Conservation (phyloP, 306 rosid genomes). For the Rosa lucieae region DNA sequence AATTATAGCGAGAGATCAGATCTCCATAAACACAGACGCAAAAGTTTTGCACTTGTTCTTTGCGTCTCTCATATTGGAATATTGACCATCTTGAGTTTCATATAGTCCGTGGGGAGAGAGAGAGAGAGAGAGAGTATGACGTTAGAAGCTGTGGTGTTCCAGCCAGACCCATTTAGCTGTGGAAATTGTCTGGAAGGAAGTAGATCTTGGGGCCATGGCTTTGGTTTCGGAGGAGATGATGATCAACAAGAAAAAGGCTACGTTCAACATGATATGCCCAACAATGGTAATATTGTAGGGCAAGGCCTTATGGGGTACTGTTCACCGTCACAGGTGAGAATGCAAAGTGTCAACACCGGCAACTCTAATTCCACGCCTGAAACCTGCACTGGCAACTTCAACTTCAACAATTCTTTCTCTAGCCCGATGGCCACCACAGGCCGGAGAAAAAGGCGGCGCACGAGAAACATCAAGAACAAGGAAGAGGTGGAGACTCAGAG, state of each 20-base stretch:
- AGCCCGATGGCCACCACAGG: constrained; percentile 6
- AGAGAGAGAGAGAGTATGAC: constrained; percentile 21
- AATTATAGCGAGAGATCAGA: not conserved
- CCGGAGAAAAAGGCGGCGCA: constrained; percentile 25
- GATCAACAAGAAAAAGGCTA: constrained; percentile 14
- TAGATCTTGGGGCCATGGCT: constrained; percentile 19
- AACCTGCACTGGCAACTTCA: not conserved
- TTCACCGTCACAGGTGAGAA: constrained; percentile 18
- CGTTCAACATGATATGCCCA: not conserved
- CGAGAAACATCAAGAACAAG: constrained; percentile 27
- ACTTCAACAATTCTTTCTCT: not conserved
- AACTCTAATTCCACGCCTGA: not conserved
- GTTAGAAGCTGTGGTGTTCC: constrained; percentile 28
- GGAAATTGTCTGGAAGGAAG: constrained; percentile 8
- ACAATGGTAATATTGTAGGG: not conserved
- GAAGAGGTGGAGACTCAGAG: constrained; percentile 40
- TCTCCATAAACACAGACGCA: not conserved
- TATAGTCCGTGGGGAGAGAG: not conserved
- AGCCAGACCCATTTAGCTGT: constrained; percentile 15
- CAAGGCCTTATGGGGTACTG: constrained; percentile 7
- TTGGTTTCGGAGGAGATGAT: constrained; percentile 11
- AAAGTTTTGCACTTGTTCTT: not conserved
- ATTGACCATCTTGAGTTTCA: not conserved
- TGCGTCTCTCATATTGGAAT: not conserved
- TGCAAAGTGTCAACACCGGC: not conserved